A percentile compares a stretch with the other conserved stretches of the same genome.
These are phyloP conservation scores for Saccharomycopsis capsularis DNA, from an alignment of 805 yeast genomes.

Conservation along the genomic window DNA sequence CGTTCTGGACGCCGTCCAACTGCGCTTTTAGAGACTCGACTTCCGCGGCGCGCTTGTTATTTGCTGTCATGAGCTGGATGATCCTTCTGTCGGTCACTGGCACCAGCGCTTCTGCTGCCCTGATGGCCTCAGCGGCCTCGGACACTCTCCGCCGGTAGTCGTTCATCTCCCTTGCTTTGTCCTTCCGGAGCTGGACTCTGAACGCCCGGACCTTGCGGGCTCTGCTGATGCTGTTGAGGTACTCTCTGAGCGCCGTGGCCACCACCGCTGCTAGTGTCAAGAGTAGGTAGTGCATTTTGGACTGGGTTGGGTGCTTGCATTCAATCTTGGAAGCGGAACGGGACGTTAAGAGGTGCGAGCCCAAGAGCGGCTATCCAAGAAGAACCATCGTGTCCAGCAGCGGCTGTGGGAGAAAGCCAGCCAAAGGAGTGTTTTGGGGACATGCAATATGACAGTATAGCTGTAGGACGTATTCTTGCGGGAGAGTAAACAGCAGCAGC, in stretches of 20 bases:
- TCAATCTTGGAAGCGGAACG: too few relatives aligned
- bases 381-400: too few relatives aligned
- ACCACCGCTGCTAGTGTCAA: neutral
- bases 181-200: neutral
- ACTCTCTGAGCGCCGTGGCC: neutral
- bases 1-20: neutral
- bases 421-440: too few relatives aligned
- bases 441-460: too few relatives aligned
- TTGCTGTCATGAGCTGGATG: slow-evolving; percentile 9
- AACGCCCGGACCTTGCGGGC: neutral
- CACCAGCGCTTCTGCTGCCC: neutral
- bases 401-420: too few relatives aligned
- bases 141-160: neutral
- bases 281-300: too few relatives aligned
- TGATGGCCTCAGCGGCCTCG: neutral
- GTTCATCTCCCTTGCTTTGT: neutral
- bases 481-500: too few relatives aligned
- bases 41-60: neutral
- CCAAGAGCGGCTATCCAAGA: too few relatives aligned
- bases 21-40: slow-evolving; percentile 1
- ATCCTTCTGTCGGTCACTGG: slow-evolving; percentile 1
- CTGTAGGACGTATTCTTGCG: too few relatives aligned
- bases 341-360: too few relatives aligned
- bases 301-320: too few relatives aligned
- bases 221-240: neutral